A percentile compares a stretch with the other conserved stretches of the same genome.
Conservation (phyloP, 371 early-diverging fungal species). For the Mortierella sp. region DNA sequence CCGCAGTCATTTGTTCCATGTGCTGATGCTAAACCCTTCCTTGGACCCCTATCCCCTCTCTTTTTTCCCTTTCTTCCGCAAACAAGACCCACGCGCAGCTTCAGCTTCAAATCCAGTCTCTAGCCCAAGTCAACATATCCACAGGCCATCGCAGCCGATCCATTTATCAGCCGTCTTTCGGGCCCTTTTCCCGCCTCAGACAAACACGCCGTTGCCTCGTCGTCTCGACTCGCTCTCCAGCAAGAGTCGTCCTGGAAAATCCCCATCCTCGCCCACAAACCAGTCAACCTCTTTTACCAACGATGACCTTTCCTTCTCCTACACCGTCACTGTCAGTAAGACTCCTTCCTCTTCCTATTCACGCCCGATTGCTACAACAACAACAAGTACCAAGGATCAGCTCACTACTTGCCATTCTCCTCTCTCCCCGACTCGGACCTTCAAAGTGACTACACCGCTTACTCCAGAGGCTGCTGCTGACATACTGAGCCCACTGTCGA, state of each 20-base stretch:
- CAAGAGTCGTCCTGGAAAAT: not conserved
- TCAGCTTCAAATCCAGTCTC: not conserved
- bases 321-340: not conserved
- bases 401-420: no score
- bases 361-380: not conserved
- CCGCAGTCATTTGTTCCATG: no score
- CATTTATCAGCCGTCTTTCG: not conserved
- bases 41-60: not conserved
- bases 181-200: not conserved
- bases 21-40: not conserved
- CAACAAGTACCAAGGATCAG: not conserved
- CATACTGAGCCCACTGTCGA: not conserved
- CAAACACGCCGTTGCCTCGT: not conserved
- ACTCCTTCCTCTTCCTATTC: not conserved
- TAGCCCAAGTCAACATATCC: not conserved
- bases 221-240: not conserved
- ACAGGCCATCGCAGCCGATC: not conserved
- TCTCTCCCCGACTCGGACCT: not conserved
- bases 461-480: not conserved
- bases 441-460: not conserved
- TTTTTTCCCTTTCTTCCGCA: not conserved
- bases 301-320: not conserved
- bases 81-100: not conserved
- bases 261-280: not conserved
- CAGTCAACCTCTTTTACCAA: not conserved